phyloP scores from a whole-genome alignment of 164 flowering plant genomes.

The Vitis labrusca region DNA sequence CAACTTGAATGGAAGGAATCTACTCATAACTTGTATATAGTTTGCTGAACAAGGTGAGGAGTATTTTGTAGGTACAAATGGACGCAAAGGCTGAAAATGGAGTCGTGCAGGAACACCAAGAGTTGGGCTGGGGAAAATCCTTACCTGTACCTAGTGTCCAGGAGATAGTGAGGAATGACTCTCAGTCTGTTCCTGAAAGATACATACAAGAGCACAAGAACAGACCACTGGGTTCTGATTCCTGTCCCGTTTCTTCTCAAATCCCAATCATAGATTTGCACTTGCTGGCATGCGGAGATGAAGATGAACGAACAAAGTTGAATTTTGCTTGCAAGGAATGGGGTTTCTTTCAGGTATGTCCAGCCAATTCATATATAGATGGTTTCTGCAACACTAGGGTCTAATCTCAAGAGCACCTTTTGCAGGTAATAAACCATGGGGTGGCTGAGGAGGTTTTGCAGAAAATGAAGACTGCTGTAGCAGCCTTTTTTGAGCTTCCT shows the following conservation, averaged over 20 bases:
- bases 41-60: too few relatives aligned
- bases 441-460: slow-evolving; percentile 16
- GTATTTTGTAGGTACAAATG: too few relatives aligned
- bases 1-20: too few relatives aligned
- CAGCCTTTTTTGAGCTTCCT: slow-evolving; percentile 23
- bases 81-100: too few relatives aligned
- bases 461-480: slow-evolving; percentile 13
- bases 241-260: too few relatives aligned
- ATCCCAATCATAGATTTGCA: slow-evolving; percentile 19
- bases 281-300: slow-evolving; percentile 16
- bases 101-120: too few relatives aligned
- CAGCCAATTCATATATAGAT: neutral
- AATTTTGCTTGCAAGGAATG: slow-evolving; percentile 29
- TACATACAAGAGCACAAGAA: too few relatives aligned
- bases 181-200: too few relatives aligned
- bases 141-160: slow-evolving; percentile 23
- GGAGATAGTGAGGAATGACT: slow-evolving; percentile 25
- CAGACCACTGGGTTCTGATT: too few relatives aligned
- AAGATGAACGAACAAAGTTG: slow-evolving; percentile 19
- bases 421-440: slow-evolving; percentile 25
- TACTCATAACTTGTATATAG: too few relatives aligned
- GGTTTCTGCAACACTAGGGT: neutral
- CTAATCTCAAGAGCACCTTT: neutral
- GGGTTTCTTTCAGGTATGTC: slow-evolving; percentile 30
- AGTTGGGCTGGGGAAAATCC: too few relatives aligned